A percentile compares a stretch with the other conserved stretches of the same genome.
These are phyloP conservation scores for Diaporthe helianthi DNA, from an alignment of 2,329 filamentous ascomycete species.

Conservation along the genomic window DNA sequence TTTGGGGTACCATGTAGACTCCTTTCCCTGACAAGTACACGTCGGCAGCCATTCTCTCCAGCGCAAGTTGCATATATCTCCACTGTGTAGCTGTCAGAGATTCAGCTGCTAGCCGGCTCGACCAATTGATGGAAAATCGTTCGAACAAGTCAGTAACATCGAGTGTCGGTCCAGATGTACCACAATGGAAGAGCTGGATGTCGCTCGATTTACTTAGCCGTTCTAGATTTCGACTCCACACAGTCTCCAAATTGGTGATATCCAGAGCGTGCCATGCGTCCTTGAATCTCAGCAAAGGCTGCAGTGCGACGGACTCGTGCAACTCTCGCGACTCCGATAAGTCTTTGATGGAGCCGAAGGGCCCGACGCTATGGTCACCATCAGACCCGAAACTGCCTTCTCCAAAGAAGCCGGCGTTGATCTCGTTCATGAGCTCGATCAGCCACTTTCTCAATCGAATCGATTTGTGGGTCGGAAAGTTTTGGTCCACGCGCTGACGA, in stretches of 20 bases:
- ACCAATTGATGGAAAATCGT: conserved; percentile 32
- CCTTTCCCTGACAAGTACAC: conserved; percentile 29
- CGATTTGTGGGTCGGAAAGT: neutral
- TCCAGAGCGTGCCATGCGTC: conserved; percentile 29
- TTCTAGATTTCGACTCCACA: neutral
- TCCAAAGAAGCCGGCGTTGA: conserved; percentile 22
- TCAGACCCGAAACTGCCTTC: neutral
- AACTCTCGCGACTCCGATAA: conserved; percentile 3
- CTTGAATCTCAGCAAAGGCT: conserved; percentile 19
- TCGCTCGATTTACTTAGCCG: neutral
- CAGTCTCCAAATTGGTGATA: conserved; percentile 4
- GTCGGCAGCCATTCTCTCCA: conserved; percentile 33
- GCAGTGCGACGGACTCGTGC: conserved; percentile 17
- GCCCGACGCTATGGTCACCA: neutral
- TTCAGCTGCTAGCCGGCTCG: conserved; percentile 25
- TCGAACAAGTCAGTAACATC: conserved; percentile 30
- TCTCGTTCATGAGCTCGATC: conserved; percentile 25
- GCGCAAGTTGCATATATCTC: conserved; percentile 29
- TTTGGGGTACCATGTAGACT: conserved; percentile 16
- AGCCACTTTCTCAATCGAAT: conserved; percentile 19
- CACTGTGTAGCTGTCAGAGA: conserved; percentile 26
- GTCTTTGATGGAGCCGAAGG: conserved; percentile 8
- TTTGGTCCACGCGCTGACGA: neutral
- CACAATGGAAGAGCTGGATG: conserved; percentile 19
- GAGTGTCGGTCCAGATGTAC: neutral